Conservation (phyloP, 768 basidiomycete species). For the Mycena vitilis region DNA sequence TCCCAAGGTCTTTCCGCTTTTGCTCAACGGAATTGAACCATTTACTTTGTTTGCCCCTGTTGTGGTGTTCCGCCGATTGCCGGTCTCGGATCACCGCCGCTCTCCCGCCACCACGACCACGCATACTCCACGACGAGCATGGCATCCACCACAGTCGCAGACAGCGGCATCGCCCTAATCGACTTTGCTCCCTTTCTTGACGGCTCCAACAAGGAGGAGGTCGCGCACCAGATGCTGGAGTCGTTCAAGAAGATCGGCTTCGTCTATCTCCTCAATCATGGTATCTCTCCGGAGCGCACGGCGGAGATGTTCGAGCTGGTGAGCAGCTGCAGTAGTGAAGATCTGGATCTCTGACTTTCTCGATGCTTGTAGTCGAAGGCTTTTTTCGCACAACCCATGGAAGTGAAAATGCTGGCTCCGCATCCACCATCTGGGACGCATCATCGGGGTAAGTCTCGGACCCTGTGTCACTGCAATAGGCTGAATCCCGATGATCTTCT, state of each 20-base stretch:
- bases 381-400: slow-evolving; percentile 1
- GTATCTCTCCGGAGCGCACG: background rate
- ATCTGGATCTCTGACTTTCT: too few relatives aligned
- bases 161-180: background rate
- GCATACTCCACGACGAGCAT: too few relatives aligned
- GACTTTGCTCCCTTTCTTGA: slow-evolving; percentile 4
- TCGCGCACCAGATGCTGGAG: background rate
- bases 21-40: too few relatives aligned
- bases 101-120: too few relatives aligned
- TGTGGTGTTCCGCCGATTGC: too few relatives aligned
- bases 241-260: slow-evolving; percentile 7
- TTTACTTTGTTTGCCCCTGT: too few relatives aligned
- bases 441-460: slow-evolving; percentile 5
- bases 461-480: too few relatives aligned
- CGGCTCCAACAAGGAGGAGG: slow-evolving; percentile 4
- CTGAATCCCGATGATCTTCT: too few relatives aligned
- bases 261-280: slow-evolving; percentile 9
- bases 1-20: too few relatives aligned
- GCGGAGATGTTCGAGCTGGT: slow-evolving; percentile 6
- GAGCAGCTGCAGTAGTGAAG: background rate
- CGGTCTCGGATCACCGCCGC: too few relatives aligned
- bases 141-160: too few relatives aligned
- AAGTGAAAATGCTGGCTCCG: slow-evolving; percentile 2
- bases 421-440: slow-evolving; percentile 4
- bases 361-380: background rate